A percentile compares a stretch with the other conserved stretches of the same genome.
Conservation (phyloP, 345 rosid species). For the Sonneratia caseolaris region DNA sequence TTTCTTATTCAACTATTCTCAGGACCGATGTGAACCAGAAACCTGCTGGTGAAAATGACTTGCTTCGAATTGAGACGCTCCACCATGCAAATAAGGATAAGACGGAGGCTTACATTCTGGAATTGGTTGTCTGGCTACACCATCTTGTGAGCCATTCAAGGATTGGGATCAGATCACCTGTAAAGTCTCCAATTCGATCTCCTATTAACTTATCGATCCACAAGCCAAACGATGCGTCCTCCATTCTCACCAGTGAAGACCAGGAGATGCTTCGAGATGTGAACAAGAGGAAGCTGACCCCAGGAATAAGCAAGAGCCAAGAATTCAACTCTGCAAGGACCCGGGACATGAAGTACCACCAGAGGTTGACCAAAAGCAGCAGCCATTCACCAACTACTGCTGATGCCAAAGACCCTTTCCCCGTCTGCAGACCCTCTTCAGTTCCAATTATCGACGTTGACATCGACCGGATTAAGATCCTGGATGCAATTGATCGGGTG, state of each 20-base stretch:
- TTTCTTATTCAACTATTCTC: conserved; percentile 2
- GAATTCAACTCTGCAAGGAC: conserved; percentile 64
- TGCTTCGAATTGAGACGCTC: conserved; percentile 81
- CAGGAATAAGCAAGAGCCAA: conserved; percentile 96
- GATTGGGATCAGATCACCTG: conserved; percentile 68
- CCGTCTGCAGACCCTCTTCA: conserved; percentile 54
- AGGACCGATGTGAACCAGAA: conserved; percentile 71
- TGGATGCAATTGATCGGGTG: conserved; percentile 86
- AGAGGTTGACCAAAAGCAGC: conserved; percentile 83
- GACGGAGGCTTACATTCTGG: conserved; percentile 71
- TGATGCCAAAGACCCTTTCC: conserved; percentile 41
- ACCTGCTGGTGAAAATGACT: conserved; percentile 60
- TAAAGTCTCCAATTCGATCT: conserved; percentile 76
- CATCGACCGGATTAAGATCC: conserved; percentile 67
- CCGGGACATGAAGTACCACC: conserved; percentile 51
- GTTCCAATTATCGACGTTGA: conserved; percentile 69
- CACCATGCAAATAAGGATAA: conserved; percentile 94
- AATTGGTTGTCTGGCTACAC: conserved; percentile 84
- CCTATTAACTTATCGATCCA: conserved; percentile 38
- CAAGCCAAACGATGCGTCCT: conserved; percentile 30
- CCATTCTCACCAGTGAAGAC: conserved; percentile 61
- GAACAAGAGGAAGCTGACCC: conserved; percentile 67
- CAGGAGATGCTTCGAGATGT: conserved; percentile 92
- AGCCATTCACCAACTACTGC: conserved; percentile 69
- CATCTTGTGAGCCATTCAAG: conserved; percentile 72